Percentiles rank a stretch among this genome's conserved stretches.
phyloP scores from a whole-genome alignment of 2,329 filamentous ascomycete species.

The Tothia fuscella region DNA sequence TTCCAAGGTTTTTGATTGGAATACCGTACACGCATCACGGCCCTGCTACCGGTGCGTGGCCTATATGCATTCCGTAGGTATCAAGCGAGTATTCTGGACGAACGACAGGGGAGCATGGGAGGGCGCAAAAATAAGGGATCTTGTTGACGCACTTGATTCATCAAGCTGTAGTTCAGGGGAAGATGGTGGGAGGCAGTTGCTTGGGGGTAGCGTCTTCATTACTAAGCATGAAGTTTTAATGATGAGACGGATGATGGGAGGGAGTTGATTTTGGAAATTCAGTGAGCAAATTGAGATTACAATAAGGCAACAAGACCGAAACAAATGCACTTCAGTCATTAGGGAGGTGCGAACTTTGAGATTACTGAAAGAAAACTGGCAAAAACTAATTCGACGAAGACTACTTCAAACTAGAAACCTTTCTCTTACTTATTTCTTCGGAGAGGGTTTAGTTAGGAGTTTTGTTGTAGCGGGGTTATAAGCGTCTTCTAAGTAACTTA shows the following conservation, averaged over 20 bases:
- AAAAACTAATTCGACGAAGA: too few species aligned
- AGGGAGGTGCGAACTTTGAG: not conserved
- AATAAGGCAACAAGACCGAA: too few species aligned
- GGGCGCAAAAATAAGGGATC: slow-evolving; percentile 36
- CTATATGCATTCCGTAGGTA: slow-evolving; percentile 40
- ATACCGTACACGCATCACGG: slow-evolving; percentile 28
- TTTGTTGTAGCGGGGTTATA: too few species aligned
- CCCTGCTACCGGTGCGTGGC: slow-evolving; percentile 42
- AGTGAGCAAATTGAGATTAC: too few species aligned
- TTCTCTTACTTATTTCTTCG: too few species aligned
- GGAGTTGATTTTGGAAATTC: too few species aligned
- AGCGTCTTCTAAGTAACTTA: too few species aligned
- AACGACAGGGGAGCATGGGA: slow-evolving; percentile 38
- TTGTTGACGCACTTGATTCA: slow-evolving; percentile 34
- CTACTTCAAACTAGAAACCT: too few species aligned
- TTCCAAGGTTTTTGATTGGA: slow-evolving; percentile 11
- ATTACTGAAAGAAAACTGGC: too few species aligned
- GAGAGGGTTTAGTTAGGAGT: too few species aligned
- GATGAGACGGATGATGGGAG: slow-evolving; percentile 27
- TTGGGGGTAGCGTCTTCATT: slow-evolving; percentile 30
- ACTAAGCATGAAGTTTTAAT: slow-evolving; percentile 42
- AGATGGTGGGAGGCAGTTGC: slow-evolving; percentile 14
- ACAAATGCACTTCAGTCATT: not conserved
- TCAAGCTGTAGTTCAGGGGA: slow-evolving; percentile 14
- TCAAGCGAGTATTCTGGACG: slow-evolving; percentile 43